These are phyloP conservation scores for Fusarium sp. DNA, from an alignment of 2,329 filamentous ascomycete species.

Conservation along the genomic window DNA sequence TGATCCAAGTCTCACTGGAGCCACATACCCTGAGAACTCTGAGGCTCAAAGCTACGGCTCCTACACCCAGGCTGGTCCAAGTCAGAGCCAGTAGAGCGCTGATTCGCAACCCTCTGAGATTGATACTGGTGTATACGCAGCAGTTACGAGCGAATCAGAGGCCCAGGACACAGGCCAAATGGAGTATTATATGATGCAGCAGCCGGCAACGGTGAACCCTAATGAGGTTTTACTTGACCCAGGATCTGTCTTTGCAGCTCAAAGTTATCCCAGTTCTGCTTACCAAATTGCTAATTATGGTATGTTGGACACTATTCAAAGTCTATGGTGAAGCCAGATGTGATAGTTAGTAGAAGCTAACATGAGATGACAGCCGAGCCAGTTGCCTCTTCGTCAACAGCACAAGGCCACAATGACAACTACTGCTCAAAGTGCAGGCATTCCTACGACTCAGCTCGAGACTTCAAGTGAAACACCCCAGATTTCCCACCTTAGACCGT, in stretches of 20 bases:
- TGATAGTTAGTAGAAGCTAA: not conserved
- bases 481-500: not conserved
- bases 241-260: not conserved
- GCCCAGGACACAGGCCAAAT: slow-evolving; percentile 29
- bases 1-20: slow-evolving; percentile 16
- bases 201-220: slow-evolving; percentile 35
- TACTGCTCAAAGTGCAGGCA: slow-evolving; percentile 23
- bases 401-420: not conserved
- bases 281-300: slow-evolving; percentile 25
- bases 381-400: slow-evolving; percentile 21
- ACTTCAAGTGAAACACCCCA: slow-evolving; percentile 30
- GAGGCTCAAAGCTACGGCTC: not conserved
- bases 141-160: slow-evolving; percentile 22
- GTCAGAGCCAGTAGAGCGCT: slow-evolving; percentile 41
- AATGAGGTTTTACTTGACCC: slow-evolving; percentile 17
- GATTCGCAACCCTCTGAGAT: slow-evolving; percentile 28
- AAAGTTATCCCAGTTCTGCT: slow-evolving; percentile 9
- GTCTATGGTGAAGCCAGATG: too few species aligned
- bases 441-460: slow-evolving; percentile 1
- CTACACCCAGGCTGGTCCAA: slow-evolving; percentile 34
- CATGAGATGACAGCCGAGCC: slow-evolving; percentile 2
- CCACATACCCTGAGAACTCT: not conserved
- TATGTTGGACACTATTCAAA: slow-evolving; percentile 1
- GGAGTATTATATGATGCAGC: slow-evolving; percentile 18
- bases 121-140: slow-evolving; percentile 11